Evolutionary conservation across 2,329 filamentous ascomycete genomes (phyloP).

Genomic region (Alternaria consortialis): DNA sequence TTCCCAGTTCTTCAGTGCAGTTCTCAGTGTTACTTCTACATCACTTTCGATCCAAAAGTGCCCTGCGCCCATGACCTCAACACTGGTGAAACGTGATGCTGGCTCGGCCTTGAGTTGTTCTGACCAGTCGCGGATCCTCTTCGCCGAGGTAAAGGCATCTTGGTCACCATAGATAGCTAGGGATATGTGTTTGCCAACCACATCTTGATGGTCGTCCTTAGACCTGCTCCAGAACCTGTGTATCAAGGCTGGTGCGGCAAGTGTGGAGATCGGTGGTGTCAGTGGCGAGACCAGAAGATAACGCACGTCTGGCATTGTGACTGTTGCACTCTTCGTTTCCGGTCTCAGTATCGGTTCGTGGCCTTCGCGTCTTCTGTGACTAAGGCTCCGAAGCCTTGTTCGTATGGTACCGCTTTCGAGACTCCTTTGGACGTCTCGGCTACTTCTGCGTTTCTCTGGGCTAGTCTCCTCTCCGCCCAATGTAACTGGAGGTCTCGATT

Average conservation of each 20-base stretch:
- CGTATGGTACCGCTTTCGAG: slow-evolving; percentile 40
- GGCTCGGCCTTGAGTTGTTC: slow-evolving; percentile 57
- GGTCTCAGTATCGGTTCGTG: slow-evolving; percentile 16
- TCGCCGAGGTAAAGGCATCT: slow-evolving; percentile 75
- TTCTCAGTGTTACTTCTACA: slow-evolving; percentile 52
- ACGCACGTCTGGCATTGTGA: slow-evolving; percentile 34
- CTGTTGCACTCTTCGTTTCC: background rate
- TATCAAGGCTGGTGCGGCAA: slow-evolving; percentile 45
- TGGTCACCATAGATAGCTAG: slow-evolving; percentile 77
- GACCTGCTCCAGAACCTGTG: slow-evolving; percentile 39
- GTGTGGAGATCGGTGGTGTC: slow-evolving; percentile 53
- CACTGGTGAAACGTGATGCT: slow-evolving; percentile 49
- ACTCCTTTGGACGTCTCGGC: slow-evolving; percentile 51
- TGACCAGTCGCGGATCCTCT: slow-evolving; percentile 73
- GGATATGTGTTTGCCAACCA: slow-evolving; percentile 53
- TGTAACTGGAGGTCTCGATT: slow-evolving; percentile 38
- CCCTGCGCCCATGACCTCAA: slow-evolving; percentile 59
- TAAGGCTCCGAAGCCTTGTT: slow-evolving; percentile 38
- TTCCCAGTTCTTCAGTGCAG: slow-evolving; percentile 54
- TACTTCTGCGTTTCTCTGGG: slow-evolving; percentile 51
- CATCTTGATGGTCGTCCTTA: slow-evolving; percentile 20
- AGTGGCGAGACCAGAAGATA: slow-evolving; percentile 61
- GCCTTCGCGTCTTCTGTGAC: slow-evolving; percentile 31
- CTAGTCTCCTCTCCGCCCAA: slow-evolving; percentile 60
- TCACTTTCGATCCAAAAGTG: slow-evolving; percentile 61